Conservation (phyloP, 257 asterid genomes). For the Mitragyna speciosa region DNA sequence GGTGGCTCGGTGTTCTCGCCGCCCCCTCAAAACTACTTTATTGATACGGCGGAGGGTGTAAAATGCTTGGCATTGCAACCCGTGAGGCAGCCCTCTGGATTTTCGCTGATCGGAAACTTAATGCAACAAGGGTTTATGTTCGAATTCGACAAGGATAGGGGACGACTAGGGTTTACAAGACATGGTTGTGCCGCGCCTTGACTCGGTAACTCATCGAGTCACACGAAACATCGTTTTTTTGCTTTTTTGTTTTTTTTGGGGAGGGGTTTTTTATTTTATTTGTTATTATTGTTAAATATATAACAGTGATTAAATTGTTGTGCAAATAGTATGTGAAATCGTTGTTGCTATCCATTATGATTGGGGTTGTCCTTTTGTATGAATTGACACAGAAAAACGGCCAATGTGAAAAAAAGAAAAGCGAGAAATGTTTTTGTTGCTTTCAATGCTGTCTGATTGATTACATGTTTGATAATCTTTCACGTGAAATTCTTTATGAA, state of each 20-base stretch:
- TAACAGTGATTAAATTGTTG: constrained; percentile 14
- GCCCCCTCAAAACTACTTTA: constrained; percentile 65
- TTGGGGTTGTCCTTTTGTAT: constrained; percentile 18
- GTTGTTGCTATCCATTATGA: constrained; percentile 16
- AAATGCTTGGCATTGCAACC: constrained; percentile 81
- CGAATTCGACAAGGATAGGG: constrained; percentile 62
- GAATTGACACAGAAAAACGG: constrained; percentile 34
- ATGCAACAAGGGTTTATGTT: constrained; percentile 81
- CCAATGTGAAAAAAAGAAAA: constrained; percentile 31
- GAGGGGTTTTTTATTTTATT: background rate
- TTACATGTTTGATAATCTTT: constrained; percentile 32
- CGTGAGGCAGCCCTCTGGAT: constrained; percentile 39
- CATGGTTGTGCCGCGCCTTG: constrained; percentile 51
- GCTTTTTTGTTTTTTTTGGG: background rate
- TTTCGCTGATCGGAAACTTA: constrained; percentile 71
- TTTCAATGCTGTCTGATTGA: constrained; percentile 34
- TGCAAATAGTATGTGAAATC: background rate
- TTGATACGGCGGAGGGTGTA: constrained; percentile 55
- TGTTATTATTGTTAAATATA: constrained; percentile 15
- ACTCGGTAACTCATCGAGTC: constrained; percentile 30
- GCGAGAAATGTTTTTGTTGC: constrained; percentile 33
- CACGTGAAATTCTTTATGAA: constrained; percentile 52
- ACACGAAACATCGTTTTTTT: background rate
- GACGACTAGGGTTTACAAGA: constrained; percentile 58
- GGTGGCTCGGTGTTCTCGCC: constrained; percentile 63